Base-by-base conservation (phyloP, 805 yeast genomes). In the Wickerhamomyces ciferrii region DNA sequence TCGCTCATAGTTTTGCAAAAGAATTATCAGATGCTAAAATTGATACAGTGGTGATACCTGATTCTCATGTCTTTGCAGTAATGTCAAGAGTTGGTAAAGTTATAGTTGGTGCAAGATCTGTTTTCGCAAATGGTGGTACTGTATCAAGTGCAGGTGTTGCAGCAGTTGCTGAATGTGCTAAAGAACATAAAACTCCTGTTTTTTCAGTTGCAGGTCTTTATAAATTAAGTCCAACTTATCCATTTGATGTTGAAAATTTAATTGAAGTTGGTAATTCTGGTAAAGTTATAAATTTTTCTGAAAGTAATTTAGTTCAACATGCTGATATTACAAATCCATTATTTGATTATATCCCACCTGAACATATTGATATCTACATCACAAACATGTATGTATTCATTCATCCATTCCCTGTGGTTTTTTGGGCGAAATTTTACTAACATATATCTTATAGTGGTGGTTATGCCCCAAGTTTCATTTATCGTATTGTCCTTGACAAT, bases 81-180 rank as follows among this genome's bases (percentile, higher is more conserved):
- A 94, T 94, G 98, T 87, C 97, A 35, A 75, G 97, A 53, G 98
- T 94, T 5, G 97, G 97, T 39, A 95, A 95, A 64, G 99, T 94
- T 27, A 81, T 94, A 48, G 79, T 95, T 45, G 97, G 98, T 35
- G 85, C 98, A 5, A 78, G 87, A 50, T 81, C 96, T 0, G 97
- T 94, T 5, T 86, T 94, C 63, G 96, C 96, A 44, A 94, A 94
- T 61, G 99, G 99, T 49, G 97, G 98, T 11, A 86, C 96, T 53
- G 79, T 89, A 42, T 81, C 96, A 2, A 80, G 85, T 23, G 81
- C 96, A 1, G 99, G 99, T 44, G 96, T 87, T 25, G 87, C 96
- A 25, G 78, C 90, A 42, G 97, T 90, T 11, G 91, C 95, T 54
- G 96, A 91, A 67, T 87, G 96, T 68, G 99, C 99, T 24, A 87